phyloP scores from a whole-genome alignment of 2,329 filamentous ascomycete genomes.

The Alternaria longipes region DNA sequence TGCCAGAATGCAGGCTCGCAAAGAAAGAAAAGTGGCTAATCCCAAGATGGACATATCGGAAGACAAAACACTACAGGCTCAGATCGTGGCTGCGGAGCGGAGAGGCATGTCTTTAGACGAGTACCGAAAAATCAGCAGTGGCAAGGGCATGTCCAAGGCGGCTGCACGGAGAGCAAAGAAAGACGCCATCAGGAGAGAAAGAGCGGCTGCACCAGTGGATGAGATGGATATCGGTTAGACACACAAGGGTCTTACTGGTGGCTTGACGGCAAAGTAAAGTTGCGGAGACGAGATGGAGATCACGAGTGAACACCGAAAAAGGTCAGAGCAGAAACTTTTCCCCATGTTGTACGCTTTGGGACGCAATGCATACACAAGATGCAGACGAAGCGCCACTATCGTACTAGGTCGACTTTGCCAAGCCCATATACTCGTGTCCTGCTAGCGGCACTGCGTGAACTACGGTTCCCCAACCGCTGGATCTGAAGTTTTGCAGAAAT shows the following conservation, averaged over 20 bases:
- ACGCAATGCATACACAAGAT: not conserved
- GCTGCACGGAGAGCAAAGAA: constrained; percentile 14
- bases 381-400: not conserved
- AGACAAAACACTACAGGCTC: constrained; percentile 18
- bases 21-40: constrained; percentile 12
- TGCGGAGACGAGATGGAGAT: not conserved
- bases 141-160: constrained; percentile 10
- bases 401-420: not conserved
- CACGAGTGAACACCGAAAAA: not conserved
- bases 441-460: not conserved
- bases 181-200: constrained; percentile 3
- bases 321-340: not conserved
- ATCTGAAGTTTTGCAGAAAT: not conserved
- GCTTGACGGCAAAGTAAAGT: not conserved
- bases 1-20: constrained; percentile 30
- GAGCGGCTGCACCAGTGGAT: constrained; percentile 8
- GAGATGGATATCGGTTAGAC: constrained; percentile 20
- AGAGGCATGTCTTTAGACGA: constrained; percentile 25
- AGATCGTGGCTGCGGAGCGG: constrained; percentile 27
- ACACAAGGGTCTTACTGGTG: not conserved
- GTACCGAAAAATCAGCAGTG: constrained; percentile 15
- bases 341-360: not conserved
- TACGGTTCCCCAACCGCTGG: not conserved
- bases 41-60: constrained; percentile 13
- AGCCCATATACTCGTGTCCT: not conserved